Conservation (phyloP, 352 stramenopile genomes). For the Pythium angustatum region DNA sequence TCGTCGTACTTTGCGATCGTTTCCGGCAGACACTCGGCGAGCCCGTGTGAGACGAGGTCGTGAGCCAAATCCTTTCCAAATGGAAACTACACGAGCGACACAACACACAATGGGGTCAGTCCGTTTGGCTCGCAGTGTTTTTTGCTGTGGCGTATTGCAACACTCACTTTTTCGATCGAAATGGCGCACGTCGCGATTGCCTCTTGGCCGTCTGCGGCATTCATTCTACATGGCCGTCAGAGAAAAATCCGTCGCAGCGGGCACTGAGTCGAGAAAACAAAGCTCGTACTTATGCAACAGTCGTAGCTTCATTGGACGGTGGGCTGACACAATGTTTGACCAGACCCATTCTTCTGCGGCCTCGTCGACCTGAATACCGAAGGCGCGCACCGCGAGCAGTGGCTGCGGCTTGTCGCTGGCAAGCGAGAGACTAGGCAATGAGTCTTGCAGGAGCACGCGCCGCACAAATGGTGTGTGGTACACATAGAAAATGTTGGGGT, state of each 20-base stretch:
- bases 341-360: slow-evolving; percentile 66
- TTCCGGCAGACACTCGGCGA: slow-evolving; percentile 66
- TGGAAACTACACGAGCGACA: slow-evolving; percentile 44
- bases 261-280: not conserved
- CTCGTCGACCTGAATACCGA: slow-evolving; percentile 77
- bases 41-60: slow-evolving; percentile 57
- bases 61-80: slow-evolving; percentile 59
- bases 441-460: slow-evolving; percentile 59
- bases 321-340: slow-evolving; percentile 63
- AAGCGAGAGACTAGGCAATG: slow-evolving; percentile 35
- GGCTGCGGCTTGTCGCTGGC: slow-evolving; percentile 19
- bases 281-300: slow-evolving; percentile 53
- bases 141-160: too few species aligned
- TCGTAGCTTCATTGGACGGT: slow-evolving; percentile 62
- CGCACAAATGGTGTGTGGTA: slow-evolving; percentile 78
- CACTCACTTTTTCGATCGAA: slow-evolving; percentile 42
- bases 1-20: slow-evolving; percentile 62
- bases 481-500: slow-evolving; percentile 81
- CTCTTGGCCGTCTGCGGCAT: slow-evolving; percentile 9
- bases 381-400: slow-evolving; percentile 63
- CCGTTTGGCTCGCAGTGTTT: not conserved
- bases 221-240: not conserved
- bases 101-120: slow-evolving; percentile 8
- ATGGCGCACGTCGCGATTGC: slow-evolving; percentile 57
- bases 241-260: not conserved